Evolutionary conservation across 331 rosid species (phyloP), one percentile per base, ranked within the genome.

Genomic region (Quercus tomentella): DNA sequence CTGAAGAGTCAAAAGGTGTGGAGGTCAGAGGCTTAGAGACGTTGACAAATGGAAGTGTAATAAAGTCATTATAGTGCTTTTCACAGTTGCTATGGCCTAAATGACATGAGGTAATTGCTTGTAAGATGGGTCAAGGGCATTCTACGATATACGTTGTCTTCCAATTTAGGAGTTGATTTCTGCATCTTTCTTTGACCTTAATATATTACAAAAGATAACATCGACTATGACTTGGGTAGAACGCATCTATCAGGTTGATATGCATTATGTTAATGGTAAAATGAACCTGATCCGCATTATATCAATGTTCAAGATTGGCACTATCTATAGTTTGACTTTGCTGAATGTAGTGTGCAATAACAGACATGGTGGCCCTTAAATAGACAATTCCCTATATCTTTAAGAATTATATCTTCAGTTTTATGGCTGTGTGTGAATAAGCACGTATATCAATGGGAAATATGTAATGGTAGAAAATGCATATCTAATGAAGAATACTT

Each of bases 11-110:
- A 37, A 56, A 74, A 73, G 5, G 41, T 15, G 65, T 14, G 76
- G 69, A 66, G 60, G 60, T 83, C 79, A 49, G 58, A 35, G 45
- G 56, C 58, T 51, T 49, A 51, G 45, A 26, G 57, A 14, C 31
- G 16, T 37, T 54, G 30, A 10, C 52, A 49, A 58, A n/a, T 72
- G 51, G 62, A 41, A 15, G 14, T 18, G 43, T 28, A 28, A 16
- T 10, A 68, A 43, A 17, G 52, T 31, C 67, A 31, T 45, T 7
- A 73, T 45, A 76, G 75, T 77, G 82, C 79, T 72, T 71, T 65
- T 65, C 9, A 54, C 73, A 58, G 18, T 68, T 69, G 75, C 45
- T 41, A 77, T 25, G 67, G 66, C 58, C 9, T 41, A 41, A 41
- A 41, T 41, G 45, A 9, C 16, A 45, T 21, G 28, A 33, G 58